Evolutionary conservation across 441 rosid genomes (phyloP).

Genomic region (Populus hybrid): DNA sequence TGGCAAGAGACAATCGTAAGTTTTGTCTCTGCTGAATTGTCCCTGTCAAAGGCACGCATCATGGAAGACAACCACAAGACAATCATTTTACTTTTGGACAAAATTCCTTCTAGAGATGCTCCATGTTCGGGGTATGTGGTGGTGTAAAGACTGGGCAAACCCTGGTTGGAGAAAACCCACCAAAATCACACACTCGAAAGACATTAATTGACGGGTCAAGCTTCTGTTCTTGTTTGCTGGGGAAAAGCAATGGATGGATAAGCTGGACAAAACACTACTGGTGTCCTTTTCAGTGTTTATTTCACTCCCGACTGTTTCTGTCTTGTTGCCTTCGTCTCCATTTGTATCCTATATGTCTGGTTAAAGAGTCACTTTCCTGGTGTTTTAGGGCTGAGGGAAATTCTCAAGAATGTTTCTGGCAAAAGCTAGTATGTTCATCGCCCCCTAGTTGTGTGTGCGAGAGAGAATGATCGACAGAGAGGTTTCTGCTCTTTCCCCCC

Average conservation of each 20-base stretch:
- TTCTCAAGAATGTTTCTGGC: slow-evolving; percentile 20
- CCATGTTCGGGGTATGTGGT: slow-evolving; percentile 1
- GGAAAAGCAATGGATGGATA: slow-evolving; percentile 1
- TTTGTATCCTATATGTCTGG: slow-evolving; percentile 32
- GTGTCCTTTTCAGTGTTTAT: slow-evolving; percentile 30
- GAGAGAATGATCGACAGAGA: neutral
- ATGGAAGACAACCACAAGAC: slow-evolving; percentile 22
- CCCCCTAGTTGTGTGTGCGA: neutral
- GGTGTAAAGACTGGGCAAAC: slow-evolving; percentile 13
- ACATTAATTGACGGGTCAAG: slow-evolving; percentile 13
- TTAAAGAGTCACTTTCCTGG: slow-evolving; percentile 34
- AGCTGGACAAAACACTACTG: slow-evolving; percentile 15
- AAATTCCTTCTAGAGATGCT: neutral
- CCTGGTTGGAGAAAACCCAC: neutral
- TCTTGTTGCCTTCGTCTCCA: slow-evolving; percentile 23
- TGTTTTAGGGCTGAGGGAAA: slow-evolving; percentile 2
- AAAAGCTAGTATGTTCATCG: neutral
- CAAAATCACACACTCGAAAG: neutral
- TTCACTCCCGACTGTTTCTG: slow-evolving; percentile 28
- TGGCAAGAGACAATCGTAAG: neutral
- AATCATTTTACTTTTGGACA: slow-evolving; percentile 16
- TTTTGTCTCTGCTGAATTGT: slow-evolving; percentile 1
- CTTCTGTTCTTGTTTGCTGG: neutral
- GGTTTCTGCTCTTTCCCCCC: neutral
- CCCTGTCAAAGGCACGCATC: neutral